A percentile compares a stretch with the other conserved stretches of the same genome.
Evolutionary conservation across 2,329 filamentous ascomycete genomes (phyloP).

Genomic region (Drechmeria coniospora): DNA sequence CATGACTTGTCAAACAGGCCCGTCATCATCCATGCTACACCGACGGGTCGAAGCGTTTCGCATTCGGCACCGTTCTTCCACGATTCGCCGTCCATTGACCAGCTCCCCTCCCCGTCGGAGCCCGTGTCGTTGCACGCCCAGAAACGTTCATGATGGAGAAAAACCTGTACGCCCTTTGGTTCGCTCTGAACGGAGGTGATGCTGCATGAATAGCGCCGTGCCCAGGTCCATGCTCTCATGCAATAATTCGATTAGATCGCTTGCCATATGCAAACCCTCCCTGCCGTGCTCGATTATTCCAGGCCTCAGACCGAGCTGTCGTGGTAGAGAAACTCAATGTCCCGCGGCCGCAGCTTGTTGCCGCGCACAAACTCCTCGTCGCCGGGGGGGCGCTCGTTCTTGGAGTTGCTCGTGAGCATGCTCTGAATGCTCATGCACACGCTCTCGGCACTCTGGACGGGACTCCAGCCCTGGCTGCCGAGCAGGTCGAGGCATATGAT

Average conservation of each 20-base stretch:
- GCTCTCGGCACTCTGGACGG: slow-evolving; percentile 92
- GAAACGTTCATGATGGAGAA: no score
- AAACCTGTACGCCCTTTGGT: no score
- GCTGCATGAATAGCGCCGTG: neutral
- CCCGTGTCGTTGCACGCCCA: no score
- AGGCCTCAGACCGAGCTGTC: slow-evolving; percentile 57
- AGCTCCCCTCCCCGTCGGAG: no score
- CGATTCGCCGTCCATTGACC: no score
- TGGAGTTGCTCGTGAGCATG: slow-evolving; percentile 92
- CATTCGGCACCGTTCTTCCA: no score
- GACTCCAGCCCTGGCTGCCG: slow-evolving; percentile 78
- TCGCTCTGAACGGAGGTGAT: no score
- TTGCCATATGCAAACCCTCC: neutral
- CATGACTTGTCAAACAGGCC: no score
- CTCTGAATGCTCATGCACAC: slow-evolving; percentile 96
- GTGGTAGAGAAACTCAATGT: slow-evolving; percentile 90
- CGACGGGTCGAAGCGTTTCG: no score
- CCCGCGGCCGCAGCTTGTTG: slow-evolving; percentile 65
- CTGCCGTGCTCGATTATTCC: neutral
- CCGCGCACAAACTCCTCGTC: slow-evolving; percentile 77
- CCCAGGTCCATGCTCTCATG: neutral
- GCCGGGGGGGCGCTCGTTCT: slow-evolving; percentile 78
- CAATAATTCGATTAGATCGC: neutral
- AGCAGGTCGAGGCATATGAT: slow-evolving; percentile 96
- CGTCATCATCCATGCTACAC: no score